Evolutionary conservation across 1,139 yeast species (phyloP).

Genomic region (Sugiyamaella paludigena): DNA sequence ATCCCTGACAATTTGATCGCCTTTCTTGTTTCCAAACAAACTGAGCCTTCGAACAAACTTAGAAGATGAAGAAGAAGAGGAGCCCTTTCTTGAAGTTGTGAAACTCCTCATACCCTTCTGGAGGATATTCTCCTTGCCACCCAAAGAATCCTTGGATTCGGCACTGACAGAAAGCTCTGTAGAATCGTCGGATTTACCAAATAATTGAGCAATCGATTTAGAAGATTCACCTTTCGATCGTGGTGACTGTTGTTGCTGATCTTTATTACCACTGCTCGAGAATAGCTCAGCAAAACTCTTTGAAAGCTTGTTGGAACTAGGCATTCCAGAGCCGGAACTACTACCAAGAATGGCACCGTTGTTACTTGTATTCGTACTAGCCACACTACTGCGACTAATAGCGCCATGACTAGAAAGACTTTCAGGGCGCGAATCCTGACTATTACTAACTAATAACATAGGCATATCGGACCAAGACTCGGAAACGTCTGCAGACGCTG

Average conservation of each 20-base stretch:
- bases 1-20: constrained; percentile 18
- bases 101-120: constrained; percentile 36
- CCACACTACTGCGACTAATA: constrained; percentile 19
- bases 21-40: constrained; percentile 31
- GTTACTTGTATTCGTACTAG: not conserved
- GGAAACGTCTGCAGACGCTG: not conserved
- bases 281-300: constrained; percentile 31
- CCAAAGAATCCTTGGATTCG: constrained; percentile 20
- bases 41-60: constrained; percentile 34
- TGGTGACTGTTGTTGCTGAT: constrained; percentile 9
- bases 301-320: constrained; percentile 20
- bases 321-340: constrained; percentile 7
- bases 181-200: constrained; percentile 21
- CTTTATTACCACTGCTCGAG: constrained; percentile 17
- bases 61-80: constrained; percentile 21
- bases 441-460: constrained; percentile 16
- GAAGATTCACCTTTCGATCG: constrained; percentile 13
- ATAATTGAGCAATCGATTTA: constrained; percentile 29
- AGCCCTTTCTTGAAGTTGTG: constrained; percentile 16
- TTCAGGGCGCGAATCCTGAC: constrained; percentile 16
- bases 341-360: constrained; percentile 6
- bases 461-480: constrained; percentile 18
- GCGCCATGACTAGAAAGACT: constrained; percentile 18
- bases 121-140: constrained; percentile 25
- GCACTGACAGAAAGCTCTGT: constrained; percentile 19